Evolutionary conservation across 257 asterid species (phyloP).

Genomic region (Striga asiatica): DNA sequence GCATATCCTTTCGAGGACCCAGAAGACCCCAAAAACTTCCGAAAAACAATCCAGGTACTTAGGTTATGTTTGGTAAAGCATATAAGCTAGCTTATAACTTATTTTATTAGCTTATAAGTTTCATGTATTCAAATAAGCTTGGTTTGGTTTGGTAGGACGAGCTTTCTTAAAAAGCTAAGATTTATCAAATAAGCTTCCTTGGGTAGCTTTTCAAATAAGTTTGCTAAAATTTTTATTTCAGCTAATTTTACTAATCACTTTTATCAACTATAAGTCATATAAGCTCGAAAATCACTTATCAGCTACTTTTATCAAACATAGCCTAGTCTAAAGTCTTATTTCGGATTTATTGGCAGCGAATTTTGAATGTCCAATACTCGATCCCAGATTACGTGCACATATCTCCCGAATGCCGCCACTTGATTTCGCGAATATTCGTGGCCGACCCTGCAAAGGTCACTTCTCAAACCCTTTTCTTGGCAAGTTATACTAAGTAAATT

Average conservation of each 20-base stretch:
- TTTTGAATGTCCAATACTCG: constrained; percentile 84
- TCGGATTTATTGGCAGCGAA: constrained; percentile 62
- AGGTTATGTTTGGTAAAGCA: not conserved
- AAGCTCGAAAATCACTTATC: no score
- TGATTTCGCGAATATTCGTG: constrained; percentile 83
- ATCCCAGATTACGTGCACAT: constrained; percentile 91
- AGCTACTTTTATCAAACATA: no score
- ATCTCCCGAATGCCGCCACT: constrained; percentile 82
- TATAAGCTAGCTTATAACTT: no score
- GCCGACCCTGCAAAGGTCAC: constrained; percentile 89
- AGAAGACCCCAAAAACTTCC: constrained; percentile 86
- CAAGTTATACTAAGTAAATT: not conserved
- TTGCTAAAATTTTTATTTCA: no score
- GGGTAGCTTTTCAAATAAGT: no score
- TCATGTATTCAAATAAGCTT: constrained; percentile 2
- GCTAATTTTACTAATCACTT: no score
- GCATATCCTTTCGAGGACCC: constrained; percentile 99
- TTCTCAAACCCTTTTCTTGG: not conserved
- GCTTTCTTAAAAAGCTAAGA: no score
- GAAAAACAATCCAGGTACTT: constrained; percentile 86
- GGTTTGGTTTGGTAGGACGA: constrained; percentile 6
- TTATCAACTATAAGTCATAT: no score
- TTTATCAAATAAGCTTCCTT: no score
- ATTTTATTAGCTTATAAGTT: not conserved
- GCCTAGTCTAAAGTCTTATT: no score